Conservation (phyloP, 2,329 filamentous ascomycete genomes). For the Colletotrichum sp. region DNA sequence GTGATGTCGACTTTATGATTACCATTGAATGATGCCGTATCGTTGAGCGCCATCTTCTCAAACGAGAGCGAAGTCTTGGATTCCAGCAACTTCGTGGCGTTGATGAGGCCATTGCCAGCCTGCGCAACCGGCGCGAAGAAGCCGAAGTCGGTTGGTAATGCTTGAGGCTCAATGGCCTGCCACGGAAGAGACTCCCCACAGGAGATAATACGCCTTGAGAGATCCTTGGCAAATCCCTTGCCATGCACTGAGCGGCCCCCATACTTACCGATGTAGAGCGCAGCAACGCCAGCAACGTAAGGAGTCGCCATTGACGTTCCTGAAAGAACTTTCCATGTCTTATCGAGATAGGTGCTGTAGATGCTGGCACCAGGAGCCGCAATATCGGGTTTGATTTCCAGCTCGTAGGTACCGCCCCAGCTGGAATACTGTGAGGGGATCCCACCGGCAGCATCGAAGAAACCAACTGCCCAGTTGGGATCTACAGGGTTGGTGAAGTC, state of each 20-base stretch:
- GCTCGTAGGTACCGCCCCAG: slow-evolving; percentile 49
- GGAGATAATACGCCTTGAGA: slow-evolving; percentile 36
- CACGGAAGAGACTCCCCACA: slow-evolving; percentile 35
- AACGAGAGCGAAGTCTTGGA: slow-evolving; percentile 40
- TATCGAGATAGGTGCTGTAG: slow-evolving; percentile 45
- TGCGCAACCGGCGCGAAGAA: slow-evolving; percentile 37
- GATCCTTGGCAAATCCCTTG: slow-evolving; percentile 30
- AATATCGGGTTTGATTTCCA: slow-evolving; percentile 48
- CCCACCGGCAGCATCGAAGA: slow-evolving; percentile 33
- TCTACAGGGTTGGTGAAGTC: slow-evolving; percentile 11
- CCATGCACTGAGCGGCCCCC: slow-evolving; percentile 38
- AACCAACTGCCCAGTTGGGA: slow-evolving; percentile 16
- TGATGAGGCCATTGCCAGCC: slow-evolving; percentile 46
- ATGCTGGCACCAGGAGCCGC: slow-evolving; percentile 49
- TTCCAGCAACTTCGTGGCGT: slow-evolving; percentile 45
- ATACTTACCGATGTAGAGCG: slow-evolving; percentile 39
- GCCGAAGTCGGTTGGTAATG: slow-evolving; percentile 24
- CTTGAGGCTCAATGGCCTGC: slow-evolving; percentile 24
- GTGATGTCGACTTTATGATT: slow-evolving; percentile 32
- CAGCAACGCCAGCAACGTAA: slow-evolving; percentile 48
- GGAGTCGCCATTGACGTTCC: slow-evolving; percentile 57
- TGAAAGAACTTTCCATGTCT: slow-evolving; percentile 41
- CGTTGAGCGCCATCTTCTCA: slow-evolving; percentile 47
- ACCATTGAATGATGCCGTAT: slow-evolving; percentile 42
- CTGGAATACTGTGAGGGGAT: slow-evolving; percentile 43